Percentiles rank a stretch among this genome's conserved stretches.
Conservation (phyloP, 805 yeast genomes). For the Spathaspora girioi region DNA sequence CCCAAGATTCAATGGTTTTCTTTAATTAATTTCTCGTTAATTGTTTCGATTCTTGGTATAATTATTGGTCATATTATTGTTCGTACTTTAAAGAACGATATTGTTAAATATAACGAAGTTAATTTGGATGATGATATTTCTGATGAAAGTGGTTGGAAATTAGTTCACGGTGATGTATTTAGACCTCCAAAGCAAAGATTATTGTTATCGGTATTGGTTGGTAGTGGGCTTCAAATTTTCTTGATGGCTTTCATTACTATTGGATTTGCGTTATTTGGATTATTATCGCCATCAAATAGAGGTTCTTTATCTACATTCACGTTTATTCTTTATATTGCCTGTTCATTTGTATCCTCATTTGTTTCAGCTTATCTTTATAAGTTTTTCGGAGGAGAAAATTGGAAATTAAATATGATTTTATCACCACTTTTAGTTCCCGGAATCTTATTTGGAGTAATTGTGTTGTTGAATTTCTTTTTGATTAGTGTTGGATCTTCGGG, state of each 20-base stretch:
- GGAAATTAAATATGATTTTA: constrained; percentile 81
- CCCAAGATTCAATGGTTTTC: constrained; percentile 97
- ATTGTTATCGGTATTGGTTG: constrained; percentile 74
- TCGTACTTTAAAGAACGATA: constrained; percentile 80
- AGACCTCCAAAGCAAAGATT: constrained; percentile 73
- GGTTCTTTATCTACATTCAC: constrained; percentile 89
- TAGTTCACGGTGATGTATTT: constrained; percentile 92
- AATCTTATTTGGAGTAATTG: constrained; percentile 54
- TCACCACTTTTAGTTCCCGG: constrained; percentile 91
- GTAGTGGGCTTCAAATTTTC: constrained; percentile 83
- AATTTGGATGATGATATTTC: constrained; percentile 82
- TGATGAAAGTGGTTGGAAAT: constrained; percentile 96
- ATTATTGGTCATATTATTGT: constrained; percentile 76
- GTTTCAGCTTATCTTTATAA: constrained; percentile 84
- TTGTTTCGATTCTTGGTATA: constrained; percentile 72
- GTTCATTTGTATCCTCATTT: constrained; percentile 81
- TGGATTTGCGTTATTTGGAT: constrained; percentile 80
- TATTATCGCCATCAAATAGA: constrained; percentile 90
- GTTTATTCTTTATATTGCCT: constrained; percentile 77
- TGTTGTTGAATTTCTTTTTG: constrained; percentile 77
- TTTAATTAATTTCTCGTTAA: constrained; percentile 76
- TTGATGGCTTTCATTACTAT: constrained; percentile 72
- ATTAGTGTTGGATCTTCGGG: constrained; percentile 81
- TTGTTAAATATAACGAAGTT: constrained; percentile 82
- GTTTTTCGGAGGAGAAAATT: constrained; percentile 85